These are phyloP conservation scores for Rutstroemia sp. DNA, from an alignment of 2,329 filamentous ascomycete species.

Conservation along the genomic window DNA sequence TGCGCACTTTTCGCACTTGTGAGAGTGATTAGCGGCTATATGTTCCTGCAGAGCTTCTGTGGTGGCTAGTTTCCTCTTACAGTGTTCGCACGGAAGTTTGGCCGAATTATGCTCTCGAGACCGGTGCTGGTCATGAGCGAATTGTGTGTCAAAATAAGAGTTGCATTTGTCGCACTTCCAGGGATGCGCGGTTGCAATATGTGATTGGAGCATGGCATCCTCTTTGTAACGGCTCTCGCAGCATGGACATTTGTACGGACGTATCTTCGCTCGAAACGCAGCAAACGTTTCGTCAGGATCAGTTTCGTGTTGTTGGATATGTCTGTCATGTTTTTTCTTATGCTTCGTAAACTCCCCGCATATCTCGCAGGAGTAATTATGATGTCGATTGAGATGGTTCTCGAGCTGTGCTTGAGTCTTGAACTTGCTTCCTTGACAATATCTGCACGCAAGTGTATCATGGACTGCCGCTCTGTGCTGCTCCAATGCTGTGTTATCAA, in stretches of 20 bases:
- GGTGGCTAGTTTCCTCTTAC: neutral
- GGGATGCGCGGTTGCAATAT: neutral
- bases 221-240: neutral
- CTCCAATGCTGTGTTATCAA: neutral
- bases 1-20: neutral
- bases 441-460: neutral
- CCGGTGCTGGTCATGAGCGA: neutral
- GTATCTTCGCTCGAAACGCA: neutral
- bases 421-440: neutral
- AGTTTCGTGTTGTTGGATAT: neutral
- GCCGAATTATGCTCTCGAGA: neutral
- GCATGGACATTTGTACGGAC: neutral
- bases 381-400: neutral
- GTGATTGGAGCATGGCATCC: neutral
- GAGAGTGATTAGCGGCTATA: neutral
- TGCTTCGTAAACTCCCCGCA: neutral
- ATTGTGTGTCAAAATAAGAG: neutral
- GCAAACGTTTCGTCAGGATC: neutral
- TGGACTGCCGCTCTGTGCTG: neutral
- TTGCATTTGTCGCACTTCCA: neutral
- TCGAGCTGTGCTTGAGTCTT: neutral
- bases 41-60: neutral
- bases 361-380: neutral
- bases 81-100: neutral
- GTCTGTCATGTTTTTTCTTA: neutral